Percentiles rank a stretch among this genome's conserved stretches.
Evolutionary conservation across 208 protist genomes (phyloP).

Genomic region (Acanthamoeba royreba): DNA sequence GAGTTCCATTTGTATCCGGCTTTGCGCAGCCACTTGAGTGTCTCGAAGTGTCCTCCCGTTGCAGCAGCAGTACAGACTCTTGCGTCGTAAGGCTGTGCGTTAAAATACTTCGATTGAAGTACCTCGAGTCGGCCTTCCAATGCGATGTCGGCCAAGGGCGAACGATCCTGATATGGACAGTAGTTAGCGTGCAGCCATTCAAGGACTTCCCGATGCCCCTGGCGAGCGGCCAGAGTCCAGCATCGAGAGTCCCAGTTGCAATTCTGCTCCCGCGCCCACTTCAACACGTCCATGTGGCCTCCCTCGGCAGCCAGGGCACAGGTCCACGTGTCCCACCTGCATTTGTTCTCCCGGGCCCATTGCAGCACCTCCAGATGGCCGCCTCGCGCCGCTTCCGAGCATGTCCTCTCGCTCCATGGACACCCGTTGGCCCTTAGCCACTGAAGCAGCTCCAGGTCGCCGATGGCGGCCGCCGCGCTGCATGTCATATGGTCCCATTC

Average conservation of each 20-base stretch:
- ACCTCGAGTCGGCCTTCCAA: no score
- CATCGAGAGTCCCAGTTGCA: background rate
- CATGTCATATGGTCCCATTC: background rate
- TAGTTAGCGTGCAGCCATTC: background rate
- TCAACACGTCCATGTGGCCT: background rate
- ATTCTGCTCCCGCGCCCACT: background rate
- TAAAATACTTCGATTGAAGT: no score
- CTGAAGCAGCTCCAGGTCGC: background rate
- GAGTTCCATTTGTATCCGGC: no score
- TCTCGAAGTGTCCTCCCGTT: background rate
- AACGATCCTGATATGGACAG: no score
- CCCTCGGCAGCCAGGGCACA: background rate
- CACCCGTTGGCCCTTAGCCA: background rate
- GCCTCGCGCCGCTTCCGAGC: background rate
- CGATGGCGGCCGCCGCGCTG: background rate
- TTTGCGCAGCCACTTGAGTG: no score
- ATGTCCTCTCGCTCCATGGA: background rate
- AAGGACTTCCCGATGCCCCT: background rate
- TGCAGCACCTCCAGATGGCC: background rate
- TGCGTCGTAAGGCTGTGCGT: no score
- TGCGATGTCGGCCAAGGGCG: no score
- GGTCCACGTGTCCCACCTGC: background rate
- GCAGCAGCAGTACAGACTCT: no score
- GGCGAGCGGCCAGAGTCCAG: background rate
- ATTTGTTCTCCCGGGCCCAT: background rate